phyloP scores from a whole-genome alignment of 768 basidiomycete genomes.

The Holtermanniella nyarrowii region DNA sequence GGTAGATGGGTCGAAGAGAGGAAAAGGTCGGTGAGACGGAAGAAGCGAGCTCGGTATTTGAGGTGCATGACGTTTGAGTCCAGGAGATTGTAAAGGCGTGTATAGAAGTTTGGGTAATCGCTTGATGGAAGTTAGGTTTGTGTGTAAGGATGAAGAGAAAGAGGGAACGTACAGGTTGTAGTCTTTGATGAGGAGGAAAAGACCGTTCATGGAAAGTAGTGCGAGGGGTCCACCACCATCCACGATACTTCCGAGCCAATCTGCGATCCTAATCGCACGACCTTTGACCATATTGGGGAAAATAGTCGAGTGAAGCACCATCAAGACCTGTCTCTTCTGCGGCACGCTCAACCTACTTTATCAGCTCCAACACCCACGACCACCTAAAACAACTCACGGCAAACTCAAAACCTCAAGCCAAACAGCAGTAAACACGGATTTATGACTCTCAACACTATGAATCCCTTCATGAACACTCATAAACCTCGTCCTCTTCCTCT shows the following conservation, averaged over 20 bases:
- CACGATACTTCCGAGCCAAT: constrained; percentile 35
- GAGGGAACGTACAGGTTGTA: constrained; percentile 69
- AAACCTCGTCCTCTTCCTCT: not conserved
- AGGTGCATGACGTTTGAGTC: constrained; percentile 79
- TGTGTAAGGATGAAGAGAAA: not conserved
- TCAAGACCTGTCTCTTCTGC: constrained; percentile 34
- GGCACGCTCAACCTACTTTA: constrained; percentile 13
- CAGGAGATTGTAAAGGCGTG: constrained; percentile 77
- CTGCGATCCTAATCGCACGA: constrained; percentile 33
- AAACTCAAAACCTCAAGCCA: constrained; percentile 11
- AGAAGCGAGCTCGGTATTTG: constrained; percentile 88
- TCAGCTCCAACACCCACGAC: not conserved
- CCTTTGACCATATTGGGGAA: constrained; percentile 17
- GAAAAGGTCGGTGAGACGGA: constrained; percentile 82
- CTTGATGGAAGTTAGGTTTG: constrained; percentile 42
- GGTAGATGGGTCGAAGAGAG: constrained; percentile 85
- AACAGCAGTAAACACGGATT: constrained; percentile 10
- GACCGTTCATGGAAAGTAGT: constrained; percentile 76
- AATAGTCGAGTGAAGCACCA: constrained; percentile 34
- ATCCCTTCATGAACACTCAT: not conserved
- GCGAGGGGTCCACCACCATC: constrained; percentile 65
- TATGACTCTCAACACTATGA: constrained; percentile 14
- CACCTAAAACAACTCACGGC: constrained; percentile 17
- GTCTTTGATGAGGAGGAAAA: constrained; percentile 81
- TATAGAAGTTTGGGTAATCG: constrained; percentile 93